Evolutionary conservation across 1,284 basidiomycete genomes (phyloP).

Genomic region (Leucoagaricus sp.): DNA sequence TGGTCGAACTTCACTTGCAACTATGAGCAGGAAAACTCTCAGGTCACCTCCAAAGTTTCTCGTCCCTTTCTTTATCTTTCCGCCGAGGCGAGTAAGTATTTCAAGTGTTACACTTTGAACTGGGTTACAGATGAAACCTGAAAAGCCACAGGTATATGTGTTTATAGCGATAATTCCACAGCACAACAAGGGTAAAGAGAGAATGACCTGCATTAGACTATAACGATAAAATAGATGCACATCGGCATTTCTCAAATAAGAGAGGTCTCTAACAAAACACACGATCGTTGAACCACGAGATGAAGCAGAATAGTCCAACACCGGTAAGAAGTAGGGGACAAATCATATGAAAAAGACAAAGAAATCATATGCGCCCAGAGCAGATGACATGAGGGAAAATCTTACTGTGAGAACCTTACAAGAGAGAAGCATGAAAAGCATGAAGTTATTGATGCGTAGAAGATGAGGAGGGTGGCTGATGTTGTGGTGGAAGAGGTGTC

Average conservation of each 20-base stretch:
- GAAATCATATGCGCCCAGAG: slow-evolving; percentile 1
- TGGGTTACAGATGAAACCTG: background rate
- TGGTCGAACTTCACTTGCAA: no score
- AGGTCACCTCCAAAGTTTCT: no score
- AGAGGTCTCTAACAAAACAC: background rate
- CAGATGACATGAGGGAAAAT: slow-evolving; percentile 1
- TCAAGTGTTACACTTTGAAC: no score
- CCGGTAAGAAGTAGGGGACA: background rate
- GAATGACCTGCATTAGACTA: slow-evolving; percentile 5
- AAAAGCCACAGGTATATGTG: background rate
- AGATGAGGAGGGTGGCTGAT: no score
- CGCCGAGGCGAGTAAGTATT: no score
- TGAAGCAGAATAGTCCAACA: slow-evolving; percentile 3
- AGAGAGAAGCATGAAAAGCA: background rate
- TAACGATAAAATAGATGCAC: slow-evolving; percentile 7
- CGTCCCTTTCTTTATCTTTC: no score
- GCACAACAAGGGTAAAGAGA: background rate
- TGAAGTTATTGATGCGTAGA: slow-evolving; percentile 4
- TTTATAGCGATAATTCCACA: background rate
- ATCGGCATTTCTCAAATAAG: background rate
- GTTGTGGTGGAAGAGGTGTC: background rate
- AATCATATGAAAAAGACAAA: background rate
- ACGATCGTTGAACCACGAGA: background rate
- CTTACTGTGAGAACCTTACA: background rate
- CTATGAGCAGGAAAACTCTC: no score